Evolutionary conservation across 2,329 filamentous ascomycete genomes (phyloP), one percentile per base, ranked within the genome.

Genomic region (Colletotrichum truncatum): DNA sequence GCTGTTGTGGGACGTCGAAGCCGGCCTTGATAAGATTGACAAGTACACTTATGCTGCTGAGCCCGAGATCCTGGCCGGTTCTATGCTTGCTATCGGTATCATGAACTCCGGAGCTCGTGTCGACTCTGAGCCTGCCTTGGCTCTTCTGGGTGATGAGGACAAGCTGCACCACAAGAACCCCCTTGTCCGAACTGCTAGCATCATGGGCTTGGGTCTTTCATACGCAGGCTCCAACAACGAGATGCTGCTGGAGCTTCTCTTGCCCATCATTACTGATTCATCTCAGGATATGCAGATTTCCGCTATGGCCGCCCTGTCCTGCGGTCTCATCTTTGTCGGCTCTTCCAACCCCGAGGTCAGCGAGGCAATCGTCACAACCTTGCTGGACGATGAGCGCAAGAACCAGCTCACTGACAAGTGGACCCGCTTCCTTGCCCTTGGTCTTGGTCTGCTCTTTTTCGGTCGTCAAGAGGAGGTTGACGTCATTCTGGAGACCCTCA

Each of bases 381-480:
- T 99, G 71, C 88, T 99, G 79, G 96, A 99, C 70, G 95, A 98
- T 64, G 95, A 98, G 66, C 89, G 94, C 62, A 91, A 92, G 80
- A 91, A 88, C 73, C 94, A 97, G 77, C 84, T 99, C 66, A 98
- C 97, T 71, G 93, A 98, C 81, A 99, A 98, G 81, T 99, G 96
- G 96, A 96, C 94, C 30, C 90, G 96, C 16, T 99, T 99, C 82
- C 91, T 99, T 82, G 94, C 93, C 18, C 90, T 99, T 41, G 96
- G 96, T 69, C 86, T 99, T 68, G 96, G 95, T 2, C 86, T 99
- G 25, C 85, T 99, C 26, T 99, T 94, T 86, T 98, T 99, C 72
- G 96, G 96, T 38, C 91, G 93, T 69, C 96, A 99, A 80, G 96
- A 99, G 78, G 95, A 98, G 77, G 96, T 98, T n/a, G 96, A 99